These are phyloP conservation scores for Carex arenaria DNA, from an alignment of 202 grass and related monocot species.

Conservation along the genomic window DNA sequence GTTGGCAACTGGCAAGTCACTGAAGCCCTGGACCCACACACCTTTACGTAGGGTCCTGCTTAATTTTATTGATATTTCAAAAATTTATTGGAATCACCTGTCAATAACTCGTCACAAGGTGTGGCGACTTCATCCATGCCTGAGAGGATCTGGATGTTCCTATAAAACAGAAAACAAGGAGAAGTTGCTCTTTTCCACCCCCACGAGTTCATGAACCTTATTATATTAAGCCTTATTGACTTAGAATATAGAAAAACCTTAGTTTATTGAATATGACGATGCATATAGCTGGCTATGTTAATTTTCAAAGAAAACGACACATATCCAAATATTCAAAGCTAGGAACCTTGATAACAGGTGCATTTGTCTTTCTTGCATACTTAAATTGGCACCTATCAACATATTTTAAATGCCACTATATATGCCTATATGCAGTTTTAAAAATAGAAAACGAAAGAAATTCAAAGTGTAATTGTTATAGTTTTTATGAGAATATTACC, in stretches of 20 bases:
- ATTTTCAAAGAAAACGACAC: conserved; percentile 3
- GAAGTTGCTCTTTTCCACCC: conserved; percentile 18
- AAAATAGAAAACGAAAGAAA: background rate
- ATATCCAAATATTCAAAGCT: background rate
- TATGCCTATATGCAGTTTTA: background rate
- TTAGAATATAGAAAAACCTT: background rate
- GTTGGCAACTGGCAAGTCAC: too few species aligned
- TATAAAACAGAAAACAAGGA: conserved; percentile 15
- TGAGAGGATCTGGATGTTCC: conserved; percentile 5
- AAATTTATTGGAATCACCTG: background rate
- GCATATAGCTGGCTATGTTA: background rate
- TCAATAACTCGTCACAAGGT: background rate
- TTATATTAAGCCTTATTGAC: background rate
- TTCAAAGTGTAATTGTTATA: background rate
- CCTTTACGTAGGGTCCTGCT: background rate
- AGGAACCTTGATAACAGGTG: background rate
- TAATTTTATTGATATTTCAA: background rate
- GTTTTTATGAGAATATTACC: conserved; percentile 30
- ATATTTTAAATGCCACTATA: background rate
- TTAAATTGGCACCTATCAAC: background rate
- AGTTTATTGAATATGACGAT: background rate
- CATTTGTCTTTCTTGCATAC: background rate
- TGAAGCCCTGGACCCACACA: too few species aligned
- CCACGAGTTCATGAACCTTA: conserved; percentile 1
- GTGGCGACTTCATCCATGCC: background rate